Percentiles rank a stretch among this genome's conserved stretches.
Evolutionary conservation across 1,284 basidiomycete genomes (phyloP).

Genomic region (Puccinia hordei): DNA sequence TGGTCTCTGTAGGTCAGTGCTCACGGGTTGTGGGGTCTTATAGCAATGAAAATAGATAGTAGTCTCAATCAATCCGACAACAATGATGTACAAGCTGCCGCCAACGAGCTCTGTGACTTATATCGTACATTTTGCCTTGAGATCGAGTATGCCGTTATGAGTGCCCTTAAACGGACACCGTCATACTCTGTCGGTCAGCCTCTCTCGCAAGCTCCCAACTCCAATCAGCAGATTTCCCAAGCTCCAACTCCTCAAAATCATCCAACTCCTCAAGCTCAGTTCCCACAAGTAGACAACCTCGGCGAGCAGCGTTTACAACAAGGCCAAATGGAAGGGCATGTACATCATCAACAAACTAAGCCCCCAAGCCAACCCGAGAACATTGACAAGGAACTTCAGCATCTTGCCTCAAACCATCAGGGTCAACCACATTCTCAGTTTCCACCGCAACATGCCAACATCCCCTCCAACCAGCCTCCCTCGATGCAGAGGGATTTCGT

Average conservation of each 20-base stretch:
- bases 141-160: slow-evolving; percentile 28
- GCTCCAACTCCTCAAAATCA: slow-evolving; percentile 16
- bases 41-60: slow-evolving; percentile 20
- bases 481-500: slow-evolving; percentile 5
- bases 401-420: not conserved
- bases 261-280: slow-evolving; percentile 9
- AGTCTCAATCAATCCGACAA: slow-evolving; percentile 40
- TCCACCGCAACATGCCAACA: slow-evolving; percentile 19
- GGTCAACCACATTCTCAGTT: slow-evolving; percentile 12
- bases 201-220: slow-evolving; percentile 17
- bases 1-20: slow-evolving; percentile 19
- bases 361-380: slow-evolving; percentile 27
- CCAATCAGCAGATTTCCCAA: slow-evolving; percentile 19
- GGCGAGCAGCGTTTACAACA: slow-evolving; percentile 15
- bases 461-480: not conserved
- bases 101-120: slow-evolving; percentile 34
- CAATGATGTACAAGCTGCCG: slow-evolving; percentile 30
- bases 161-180: slow-evolving; percentile 5
- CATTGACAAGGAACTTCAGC: slow-evolving; percentile 7
- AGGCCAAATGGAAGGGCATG: not conserved
- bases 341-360: slow-evolving; percentile 11
- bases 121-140: slow-evolving; percentile 48
- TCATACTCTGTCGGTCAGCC: slow-evolving; percentile 6
- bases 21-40: slow-evolving; percentile 21
- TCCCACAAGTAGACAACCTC: slow-evolving; percentile 1